Evolutionary conservation across 1,139 yeast species (phyloP), one percentile per base, ranked within the genome.

Genomic region (Sugiyamaella pinicola): DNA sequence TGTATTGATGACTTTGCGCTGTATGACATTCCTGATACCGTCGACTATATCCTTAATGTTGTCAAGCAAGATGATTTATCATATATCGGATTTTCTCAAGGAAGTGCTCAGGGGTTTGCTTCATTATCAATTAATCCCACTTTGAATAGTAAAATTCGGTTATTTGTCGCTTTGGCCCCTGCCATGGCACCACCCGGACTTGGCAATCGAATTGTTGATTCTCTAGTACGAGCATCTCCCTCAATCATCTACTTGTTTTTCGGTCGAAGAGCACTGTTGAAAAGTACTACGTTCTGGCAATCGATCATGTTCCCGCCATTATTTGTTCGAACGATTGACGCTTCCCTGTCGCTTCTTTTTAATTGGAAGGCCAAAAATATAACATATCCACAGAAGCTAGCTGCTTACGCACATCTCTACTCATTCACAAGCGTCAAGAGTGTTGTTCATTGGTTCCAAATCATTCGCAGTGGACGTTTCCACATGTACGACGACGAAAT

Each of bases 381-480:
- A 59, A 72, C 82, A 28, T 76, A 79, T 58, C 72, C 81, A 48
- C 96, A 90, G 69, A 90, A 90, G 65, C 70, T 84, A 51, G 80
- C 87, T 28, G 80, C 89, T 35, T 91, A 87, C 69, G 82, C 88
- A 21, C 96, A 91, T 69, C 73, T 91, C 51, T 91, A 90, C 71
- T 87, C 96, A 1, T 87, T 95, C 22, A 89, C 98, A 0, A 84
- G 95, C 3, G 97, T 90, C 43, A 91, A 91, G 69, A 82, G 88
- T 21, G 93, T 89, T 47, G 97, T 90, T 33, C 98, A 91, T 70
- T 91, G 98, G 98, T 91, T 91, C 68, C 98, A 91, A 70, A 89
- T 91, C 53, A 86, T 91, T 58, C 76, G 87, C 44, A 77, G 87
- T n/a, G 82, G 82, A 41, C 80, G 82, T 50, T 90, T 91, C 68